These are phyloP conservation scores for Talaromyces sp. DNA, from an alignment of 2,329 filamentous ascomycete genomes.

Conservation along the genomic window DNA sequence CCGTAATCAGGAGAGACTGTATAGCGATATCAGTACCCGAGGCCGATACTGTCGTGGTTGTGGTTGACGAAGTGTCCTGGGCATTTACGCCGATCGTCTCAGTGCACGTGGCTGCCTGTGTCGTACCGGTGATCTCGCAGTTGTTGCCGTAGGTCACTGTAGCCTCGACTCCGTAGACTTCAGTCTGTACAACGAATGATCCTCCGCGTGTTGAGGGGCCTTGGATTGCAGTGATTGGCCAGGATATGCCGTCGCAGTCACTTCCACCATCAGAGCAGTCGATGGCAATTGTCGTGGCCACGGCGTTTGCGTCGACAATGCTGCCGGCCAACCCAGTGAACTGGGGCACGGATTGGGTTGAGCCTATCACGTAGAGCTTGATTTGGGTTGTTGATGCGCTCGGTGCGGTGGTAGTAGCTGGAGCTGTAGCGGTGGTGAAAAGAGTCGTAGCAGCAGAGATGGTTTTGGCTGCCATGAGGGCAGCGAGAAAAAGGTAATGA, in stretches of 20 bases:
- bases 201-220: constrained; percentile 17
- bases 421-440: neutral
- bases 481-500: too few species aligned
- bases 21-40: constrained; percentile 12
- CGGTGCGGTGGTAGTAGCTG: neutral
- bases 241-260: constrained; percentile 9
- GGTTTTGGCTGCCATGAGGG: neutral
- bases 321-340: constrained; percentile 10
- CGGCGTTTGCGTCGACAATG: constrained; percentile 14
- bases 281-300: constrained; percentile 16
- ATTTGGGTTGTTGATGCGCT: constrained; percentile 1
- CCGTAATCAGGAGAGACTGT: constrained; percentile 14
- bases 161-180: constrained; percentile 1
- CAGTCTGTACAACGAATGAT: constrained; percentile 11
- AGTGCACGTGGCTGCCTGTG: constrained; percentile 14
- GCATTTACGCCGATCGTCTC: constrained; percentile 3
- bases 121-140: constrained; percentile 16
- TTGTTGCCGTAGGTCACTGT: constrained; percentile 9
- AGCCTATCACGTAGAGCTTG: constrained; percentile 12
- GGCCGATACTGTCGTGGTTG: neutral
- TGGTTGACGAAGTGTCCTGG: constrained; percentile 4
- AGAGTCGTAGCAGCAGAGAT: neutral
- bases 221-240: constrained; percentile 15
- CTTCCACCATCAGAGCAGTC: constrained; percentile 4
- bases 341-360: constrained; percentile 2